These are phyloP conservation scores for Arachis hypogaea DNA, from an alignment of 306 rosid species.

Conservation along the genomic window DNA sequence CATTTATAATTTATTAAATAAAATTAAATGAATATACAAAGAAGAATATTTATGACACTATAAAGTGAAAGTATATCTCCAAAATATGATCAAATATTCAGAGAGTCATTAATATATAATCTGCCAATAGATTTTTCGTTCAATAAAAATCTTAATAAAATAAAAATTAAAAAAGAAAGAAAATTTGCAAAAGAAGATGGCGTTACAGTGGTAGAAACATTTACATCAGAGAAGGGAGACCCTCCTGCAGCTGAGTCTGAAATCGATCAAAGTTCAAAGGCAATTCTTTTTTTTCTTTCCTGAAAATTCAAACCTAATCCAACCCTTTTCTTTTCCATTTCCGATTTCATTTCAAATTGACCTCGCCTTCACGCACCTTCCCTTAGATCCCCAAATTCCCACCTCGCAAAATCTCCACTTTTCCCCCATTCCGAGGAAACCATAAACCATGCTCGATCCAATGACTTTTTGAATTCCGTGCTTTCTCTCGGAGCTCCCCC, in stretches of 20 bases:
- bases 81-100: too few relatives aligned
- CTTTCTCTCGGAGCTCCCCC: constrained; percentile 9
- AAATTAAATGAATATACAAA: too few relatives aligned
- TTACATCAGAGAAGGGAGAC: not conserved
- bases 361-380: not conserved
- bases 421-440: constrained; percentile 41
- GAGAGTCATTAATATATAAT: too few relatives aligned
- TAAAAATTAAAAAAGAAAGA: not conserved
- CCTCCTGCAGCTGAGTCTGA: constrained; percentile 11
- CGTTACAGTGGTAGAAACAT: constrained; percentile 2
- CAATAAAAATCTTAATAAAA: too few relatives aligned
- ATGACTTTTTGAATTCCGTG: constrained; percentile 56
- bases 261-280: not conserved
- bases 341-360: constrained; percentile 28
- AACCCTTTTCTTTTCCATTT: not conserved
- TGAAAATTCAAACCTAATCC: constrained; percentile 53
- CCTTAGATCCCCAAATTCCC: constrained; percentile 46
- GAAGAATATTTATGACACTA: too few relatives aligned
- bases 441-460: constrained; percentile 52
- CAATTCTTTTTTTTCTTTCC: constrained; percentile 19
- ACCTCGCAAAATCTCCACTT: constrained; percentile 3
- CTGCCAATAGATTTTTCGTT: too few relatives aligned
- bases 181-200: not conserved
- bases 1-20: too few relatives aligned
- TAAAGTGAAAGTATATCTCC: too few relatives aligned